Percentiles rank a stretch among this genome's conserved stretches.
phyloP scores from a whole-genome alignment of 805 yeast genomes.

The Yarrowia bubula region DNA sequence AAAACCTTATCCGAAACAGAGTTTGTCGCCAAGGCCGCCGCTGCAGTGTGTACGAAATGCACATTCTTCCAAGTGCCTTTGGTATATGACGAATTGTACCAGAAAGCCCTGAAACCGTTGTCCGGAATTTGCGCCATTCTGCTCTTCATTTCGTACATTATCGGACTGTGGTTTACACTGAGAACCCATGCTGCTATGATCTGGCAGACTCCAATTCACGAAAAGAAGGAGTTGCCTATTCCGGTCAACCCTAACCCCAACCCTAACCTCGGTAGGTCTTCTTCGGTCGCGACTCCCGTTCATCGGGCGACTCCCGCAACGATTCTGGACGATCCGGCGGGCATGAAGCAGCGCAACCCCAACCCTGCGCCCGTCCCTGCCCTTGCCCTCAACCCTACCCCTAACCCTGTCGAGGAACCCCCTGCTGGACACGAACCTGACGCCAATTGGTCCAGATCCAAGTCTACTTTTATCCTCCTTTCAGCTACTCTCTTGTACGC shows the following conservation, averaged over 20 bases:
- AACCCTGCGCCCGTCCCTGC: neutral
- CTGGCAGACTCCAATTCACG: conserved; percentile 69
- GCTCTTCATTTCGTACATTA: conserved; percentile 76
- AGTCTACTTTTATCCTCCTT: conserved; percentile 77
- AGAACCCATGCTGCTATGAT: conserved; percentile 95
- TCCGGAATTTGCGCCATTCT: conserved; percentile 75
- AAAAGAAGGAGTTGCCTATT: conserved; percentile 37
- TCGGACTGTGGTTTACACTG: conserved; percentile 89
- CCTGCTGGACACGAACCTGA: conserved; percentile 45
- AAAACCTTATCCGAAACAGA: too few species aligned
- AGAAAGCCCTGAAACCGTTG: conserved; percentile 73
- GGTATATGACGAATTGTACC: conserved; percentile 62
- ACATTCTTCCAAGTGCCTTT: conserved; percentile 76
- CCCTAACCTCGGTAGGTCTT: neutral
- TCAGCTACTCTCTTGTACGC: conserved; percentile 88
- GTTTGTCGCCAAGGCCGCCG: too few species aligned
- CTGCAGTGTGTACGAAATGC: conserved; percentile 57
- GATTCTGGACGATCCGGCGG: conserved; percentile 7
- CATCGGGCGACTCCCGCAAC: conserved; percentile 15
- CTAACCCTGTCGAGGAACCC: neutral
- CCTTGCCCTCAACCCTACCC: neutral
- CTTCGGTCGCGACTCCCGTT: conserved; percentile 8
- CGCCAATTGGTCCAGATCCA: conserved; percentile 91
- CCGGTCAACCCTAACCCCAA: neutral
- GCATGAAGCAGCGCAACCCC: neutral